Percentiles rank a stretch among this genome's conserved stretches.
These are phyloP conservation scores for Colletotrichum liaoningense DNA, from an alignment of 2,329 filamentous ascomycete genomes.

Conservation along the genomic window DNA sequence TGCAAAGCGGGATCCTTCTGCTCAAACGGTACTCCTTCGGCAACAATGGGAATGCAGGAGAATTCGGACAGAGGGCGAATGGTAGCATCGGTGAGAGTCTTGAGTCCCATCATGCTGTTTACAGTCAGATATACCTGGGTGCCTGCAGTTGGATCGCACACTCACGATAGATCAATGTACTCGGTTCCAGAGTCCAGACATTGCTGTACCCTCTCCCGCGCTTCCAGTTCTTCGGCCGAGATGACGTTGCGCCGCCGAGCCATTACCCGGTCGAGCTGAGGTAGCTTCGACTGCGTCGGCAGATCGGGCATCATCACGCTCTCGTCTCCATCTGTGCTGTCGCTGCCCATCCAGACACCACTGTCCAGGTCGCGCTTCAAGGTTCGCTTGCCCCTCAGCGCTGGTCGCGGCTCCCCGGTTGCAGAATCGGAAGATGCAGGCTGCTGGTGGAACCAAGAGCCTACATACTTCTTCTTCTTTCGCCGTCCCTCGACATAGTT, in stretches of 20 bases:
- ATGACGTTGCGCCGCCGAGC: constrained; percentile 42
- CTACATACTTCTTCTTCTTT: constrained; percentile 72
- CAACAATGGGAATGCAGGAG: constrained; percentile 63
- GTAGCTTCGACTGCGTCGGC: constrained; percentile 49
- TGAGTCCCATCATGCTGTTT: constrained; percentile 57
- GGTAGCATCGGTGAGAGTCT: constrained; percentile 65
- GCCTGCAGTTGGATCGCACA: constrained; percentile 30
- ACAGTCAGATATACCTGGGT: constrained; percentile 13
- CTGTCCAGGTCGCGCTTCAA: constrained; percentile 74
- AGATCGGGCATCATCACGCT: constrained; percentile 45
- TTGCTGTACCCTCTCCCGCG: constrained; percentile 57
- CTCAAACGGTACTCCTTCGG: constrained; percentile 69
- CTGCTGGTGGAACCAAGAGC: constrained; percentile 75
- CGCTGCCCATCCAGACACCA: constrained; percentile 76
- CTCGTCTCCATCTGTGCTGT: constrained; percentile 60
- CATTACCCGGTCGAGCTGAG: constrained; percentile 48
- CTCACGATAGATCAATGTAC: constrained; percentile 71
- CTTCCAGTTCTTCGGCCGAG: constrained; percentile 56
- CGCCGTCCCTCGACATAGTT: constrained; percentile 69
- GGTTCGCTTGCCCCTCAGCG: constrained; percentile 59
- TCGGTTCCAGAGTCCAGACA: constrained; percentile 71
- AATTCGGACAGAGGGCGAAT: constrained; percentile 68
- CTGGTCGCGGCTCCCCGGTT: constrained; percentile 53
- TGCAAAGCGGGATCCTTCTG: constrained; percentile 69
- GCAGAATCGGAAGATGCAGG: constrained; percentile 60